These are phyloP conservation scores for Kregervanrija pseudodelftensis DNA, from an alignment of 805 yeast species.

Conservation along the genomic window DNA sequence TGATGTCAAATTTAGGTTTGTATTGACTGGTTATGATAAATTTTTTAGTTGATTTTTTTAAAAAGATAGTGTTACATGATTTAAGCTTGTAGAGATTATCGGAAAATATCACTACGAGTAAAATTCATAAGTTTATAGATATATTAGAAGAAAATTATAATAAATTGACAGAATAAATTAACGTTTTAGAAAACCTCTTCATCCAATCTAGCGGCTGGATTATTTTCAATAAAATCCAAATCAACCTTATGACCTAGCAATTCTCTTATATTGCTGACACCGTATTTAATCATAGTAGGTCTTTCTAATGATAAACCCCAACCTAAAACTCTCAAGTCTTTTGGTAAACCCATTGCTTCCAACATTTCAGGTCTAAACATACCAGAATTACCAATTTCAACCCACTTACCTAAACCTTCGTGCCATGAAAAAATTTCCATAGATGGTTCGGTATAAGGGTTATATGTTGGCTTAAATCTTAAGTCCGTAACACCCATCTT, in stretches of 20 bases:
- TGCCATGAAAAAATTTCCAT: slow-evolving; percentile 98
- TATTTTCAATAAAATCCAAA: slow-evolving; percentile 87
- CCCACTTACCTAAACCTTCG: slow-evolving; percentile 92
- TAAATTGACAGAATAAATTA: too few relatives aligned
- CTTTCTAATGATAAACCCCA: slow-evolving; percentile 97
- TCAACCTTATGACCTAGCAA: slow-evolving; percentile 94
- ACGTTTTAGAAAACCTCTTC: slow-evolving; percentile 43
- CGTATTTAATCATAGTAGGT: slow-evolving; percentile 99
- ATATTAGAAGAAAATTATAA: too few relatives aligned
- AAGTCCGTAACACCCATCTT: slow-evolving; percentile 96
- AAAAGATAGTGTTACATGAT: neutral
- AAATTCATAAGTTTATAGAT: too few relatives aligned
- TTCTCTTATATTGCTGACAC: slow-evolving; percentile 92
- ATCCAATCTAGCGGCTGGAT: slow-evolving; percentile 97
- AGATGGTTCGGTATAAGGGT: slow-evolving; percentile 98
- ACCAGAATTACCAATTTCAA: slow-evolving; percentile 98
- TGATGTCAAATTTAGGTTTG: slow-evolving; percentile 48
- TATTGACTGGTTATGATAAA: slow-evolving; percentile 41
- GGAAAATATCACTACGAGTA: too few relatives aligned
- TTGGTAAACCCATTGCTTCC: slow-evolving; percentile 96
- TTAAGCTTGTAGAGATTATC: too few relatives aligned
- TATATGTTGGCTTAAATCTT: slow-evolving; percentile 97
- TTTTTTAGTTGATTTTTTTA: slow-evolving; percentile 5
- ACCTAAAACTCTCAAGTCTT: slow-evolving; percentile 88
- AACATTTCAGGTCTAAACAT: slow-evolving; percentile 99